Evolutionary conservation across 805 yeast species (phyloP), one percentile per base, ranked within the genome.

Genomic region (Suhomyces prunicola): DNA sequence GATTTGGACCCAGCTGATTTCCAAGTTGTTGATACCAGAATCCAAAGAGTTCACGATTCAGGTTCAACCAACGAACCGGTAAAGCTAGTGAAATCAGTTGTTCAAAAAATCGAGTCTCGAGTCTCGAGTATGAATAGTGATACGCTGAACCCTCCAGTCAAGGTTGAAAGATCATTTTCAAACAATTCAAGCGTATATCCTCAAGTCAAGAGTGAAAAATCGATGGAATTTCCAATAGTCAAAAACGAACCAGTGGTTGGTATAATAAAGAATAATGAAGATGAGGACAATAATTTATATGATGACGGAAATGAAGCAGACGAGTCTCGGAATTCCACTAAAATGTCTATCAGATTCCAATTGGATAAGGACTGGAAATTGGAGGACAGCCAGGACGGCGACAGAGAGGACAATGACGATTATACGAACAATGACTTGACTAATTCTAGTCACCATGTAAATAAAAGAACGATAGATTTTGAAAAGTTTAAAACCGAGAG

Each of bases 321-420:
- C 29, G 33, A 41, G 19, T 55, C 60, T 10, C 51, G 48, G 19
- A 45, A 47, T 3, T 50, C 53, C 5, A 45, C 51, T 12, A 45
- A 48, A 10, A 54, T 60, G 50, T 66, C 70, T 5, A 59, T 71
- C 23, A 52, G 69, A 39, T 69, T 66, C 53, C 71, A 70, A 46
- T 62, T 69, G 50, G 74, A 71, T 50, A 60, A 67, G 33, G 71
- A 66, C 31, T 71, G 76, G 76, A 70, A 69, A 56, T 63, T 67
- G 41, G 75, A 71, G 50, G 70, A 70, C 50, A 70, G 75, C 47
- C 63, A 70, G 46, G 76, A 72, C 57, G 76, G 76, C 10, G 76
- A 72, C 47, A 58, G 64, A 44, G 76, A 72, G 57, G 76, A 72
- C 50, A 72, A 72, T 54, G 72, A 65, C 44, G 69, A 64, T 9